phyloP scores from a whole-genome alignment of 2,329 filamentous ascomycete species.

The Stemphylium beticola region DNA sequence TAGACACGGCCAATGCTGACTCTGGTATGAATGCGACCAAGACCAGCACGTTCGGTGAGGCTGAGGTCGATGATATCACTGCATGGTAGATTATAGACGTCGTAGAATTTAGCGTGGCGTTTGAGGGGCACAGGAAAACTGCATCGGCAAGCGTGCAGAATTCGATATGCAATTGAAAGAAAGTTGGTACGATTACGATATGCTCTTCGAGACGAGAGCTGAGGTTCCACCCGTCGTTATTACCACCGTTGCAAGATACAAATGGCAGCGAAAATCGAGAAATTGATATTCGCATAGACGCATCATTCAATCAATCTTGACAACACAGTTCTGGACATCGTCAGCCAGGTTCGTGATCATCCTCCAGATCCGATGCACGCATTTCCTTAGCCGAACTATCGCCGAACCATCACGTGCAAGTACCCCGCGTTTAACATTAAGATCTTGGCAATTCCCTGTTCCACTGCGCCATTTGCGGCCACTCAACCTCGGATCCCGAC shows the following conservation, averaged over 20 bases:
- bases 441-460: too few relatives aligned
- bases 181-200: slow-evolving; percentile 36
- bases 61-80: slow-evolving; percentile 94
- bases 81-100: slow-evolving; percentile 70
- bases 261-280: background rate
- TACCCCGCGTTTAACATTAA: too few relatives aligned
- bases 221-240: slow-evolving; percentile 46
- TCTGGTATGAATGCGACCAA: slow-evolving; percentile 69
- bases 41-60: slow-evolving; percentile 92
- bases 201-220: slow-evolving; percentile 25
- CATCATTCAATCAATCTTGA: too few relatives aligned
- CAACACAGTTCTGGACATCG: too few relatives aligned
- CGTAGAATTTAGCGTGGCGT: slow-evolving; percentile 35
- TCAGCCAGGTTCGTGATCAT: too few relatives aligned
- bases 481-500: background rate
- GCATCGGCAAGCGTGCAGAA: slow-evolving; percentile 33
- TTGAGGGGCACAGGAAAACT: slow-evolving; percentile 15
- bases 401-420: too few relatives aligned
- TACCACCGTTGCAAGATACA: background rate
- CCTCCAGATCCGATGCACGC: too few relatives aligned
- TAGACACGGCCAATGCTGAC: slow-evolving; percentile 50
- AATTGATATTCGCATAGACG: background rate
- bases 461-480: background rate
- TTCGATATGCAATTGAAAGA: slow-evolving; percentile 50
- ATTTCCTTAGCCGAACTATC: too few relatives aligned